Evolutionary conservation across 768 basidiomycete genomes (phyloP).

Genomic region (Cyathus striatus): DNA sequence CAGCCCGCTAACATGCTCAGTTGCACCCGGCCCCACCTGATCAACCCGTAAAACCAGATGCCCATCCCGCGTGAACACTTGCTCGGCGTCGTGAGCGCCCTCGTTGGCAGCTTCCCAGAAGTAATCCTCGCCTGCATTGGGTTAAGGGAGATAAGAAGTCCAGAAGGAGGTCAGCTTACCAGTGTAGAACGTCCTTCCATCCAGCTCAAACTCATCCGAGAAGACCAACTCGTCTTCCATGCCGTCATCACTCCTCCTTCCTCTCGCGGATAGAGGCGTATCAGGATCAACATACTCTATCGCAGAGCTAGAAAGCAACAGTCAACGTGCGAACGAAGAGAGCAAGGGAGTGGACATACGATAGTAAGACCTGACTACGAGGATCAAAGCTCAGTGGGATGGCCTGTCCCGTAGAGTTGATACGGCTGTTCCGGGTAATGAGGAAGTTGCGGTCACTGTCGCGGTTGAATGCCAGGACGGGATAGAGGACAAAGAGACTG

Average conservation of each 20-base stretch:
- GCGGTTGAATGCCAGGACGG: constrained; percentile 44
- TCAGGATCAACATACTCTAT: constrained; percentile 7
- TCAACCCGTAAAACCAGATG: constrained; percentile 1
- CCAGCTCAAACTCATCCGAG: constrained; percentile 59
- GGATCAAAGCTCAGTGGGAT: constrained; percentile 21
- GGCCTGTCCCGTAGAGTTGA: constrained; percentile 67
- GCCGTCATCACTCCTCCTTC: background rate
- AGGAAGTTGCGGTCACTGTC: constrained; percentile 28
- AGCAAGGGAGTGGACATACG: background rate
- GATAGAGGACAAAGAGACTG: constrained; percentile 72
- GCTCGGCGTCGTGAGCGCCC: background rate
- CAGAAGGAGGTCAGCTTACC: background rate
- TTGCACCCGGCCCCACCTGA: background rate
- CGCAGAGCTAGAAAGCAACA: constrained; percentile 1
- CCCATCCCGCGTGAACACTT: constrained; percentile 7
- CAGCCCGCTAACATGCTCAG: constrained; percentile 3
- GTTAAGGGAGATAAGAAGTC: background rate
- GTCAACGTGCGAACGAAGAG: background rate
- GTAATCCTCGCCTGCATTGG: constrained; percentile 6
- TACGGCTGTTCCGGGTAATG: constrained; percentile 53
- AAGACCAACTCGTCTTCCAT: constrained; percentile 37
- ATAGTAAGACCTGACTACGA: constrained; percentile 7
- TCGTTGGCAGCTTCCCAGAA: constrained; percentile 8
- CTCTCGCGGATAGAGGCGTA: constrained; percentile 9
- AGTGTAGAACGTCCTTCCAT: constrained; percentile 28